Evolutionary conservation across 2,329 filamentous ascomycete genomes (phyloP).

Genomic region (Cytospora schulzeri): DNA sequence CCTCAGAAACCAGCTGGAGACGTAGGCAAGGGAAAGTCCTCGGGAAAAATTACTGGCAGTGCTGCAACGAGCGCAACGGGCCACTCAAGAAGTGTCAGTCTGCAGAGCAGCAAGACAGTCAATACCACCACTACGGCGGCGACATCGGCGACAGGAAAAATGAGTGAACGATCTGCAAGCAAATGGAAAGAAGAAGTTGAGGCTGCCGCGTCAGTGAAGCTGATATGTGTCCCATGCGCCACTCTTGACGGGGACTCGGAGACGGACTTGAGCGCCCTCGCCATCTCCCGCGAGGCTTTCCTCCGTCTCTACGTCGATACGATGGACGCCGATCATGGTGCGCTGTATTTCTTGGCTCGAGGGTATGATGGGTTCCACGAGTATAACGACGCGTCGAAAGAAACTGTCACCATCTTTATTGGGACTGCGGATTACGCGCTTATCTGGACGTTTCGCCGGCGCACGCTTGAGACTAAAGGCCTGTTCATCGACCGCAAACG

Average conservation of each 20-base stretch:
- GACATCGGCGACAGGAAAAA: conserved; percentile 1
- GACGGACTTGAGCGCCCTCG: conserved; percentile 25
- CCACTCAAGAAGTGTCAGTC: conserved; percentile 20
- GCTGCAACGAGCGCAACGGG: conserved; percentile 5
- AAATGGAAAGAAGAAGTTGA: conserved; percentile 18
- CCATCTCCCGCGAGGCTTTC: conserved; percentile 32
- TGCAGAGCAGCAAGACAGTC: conserved; percentile 18
- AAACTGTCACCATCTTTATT: conserved; percentile 31
- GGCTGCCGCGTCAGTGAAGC: conserved; percentile 27
- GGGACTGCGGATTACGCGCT: conserved; percentile 32
- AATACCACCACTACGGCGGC: conserved; percentile 11
- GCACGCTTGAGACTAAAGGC: conserved; percentile 27
- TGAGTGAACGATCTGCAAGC: background rate
- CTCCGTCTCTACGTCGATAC: conserved; percentile 30
- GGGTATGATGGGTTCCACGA: conserved; percentile 35
- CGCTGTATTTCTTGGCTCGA: conserved; percentile 33
- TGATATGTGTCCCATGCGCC: conserved; percentile 26
- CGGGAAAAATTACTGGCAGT: background rate
- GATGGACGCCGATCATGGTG: conserved; percentile 31
- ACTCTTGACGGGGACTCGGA: background rate
- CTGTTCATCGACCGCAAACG: conserved; percentile 31
- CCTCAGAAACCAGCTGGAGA: background rate
- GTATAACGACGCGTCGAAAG: conserved; percentile 26
- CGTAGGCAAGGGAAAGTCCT: conserved; percentile 3
- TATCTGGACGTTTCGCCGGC: conserved; percentile 33